Evolutionary conservation across 2,329 filamentous ascomycete genomes (phyloP), one percentile per base, ranked within the genome.

Genomic region (Stemphylium lycopersici): DNA sequence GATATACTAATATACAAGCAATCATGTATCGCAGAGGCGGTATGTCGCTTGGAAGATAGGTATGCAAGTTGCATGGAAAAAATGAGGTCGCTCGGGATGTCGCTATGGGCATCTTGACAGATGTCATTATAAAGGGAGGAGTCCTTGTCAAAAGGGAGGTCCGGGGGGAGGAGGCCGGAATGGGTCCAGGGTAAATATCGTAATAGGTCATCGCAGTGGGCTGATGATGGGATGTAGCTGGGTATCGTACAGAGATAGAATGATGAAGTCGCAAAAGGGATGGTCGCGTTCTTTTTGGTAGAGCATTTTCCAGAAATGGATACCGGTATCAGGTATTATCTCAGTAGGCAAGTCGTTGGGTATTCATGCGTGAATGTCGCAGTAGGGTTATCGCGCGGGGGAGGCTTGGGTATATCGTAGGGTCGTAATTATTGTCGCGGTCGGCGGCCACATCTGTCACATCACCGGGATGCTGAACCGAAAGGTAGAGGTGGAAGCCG

Each of bases 401-500:
- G 26, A 34, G 59, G 52, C 24, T 22, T 32, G 26, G 22, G 42
- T 29, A 33, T 54, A 54, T 55, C 34, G 40, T 46, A 45, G 24
- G 13, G 40, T 51, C 42, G 52, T 55, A 42, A 38, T 34, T 20
- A 34, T 22, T 52, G 51, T 62, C 49, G 59, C 38, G 37, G 48
- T 46, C 24, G 46, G 46, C 37, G 42, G 53, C 55, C 43, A 58
- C 57, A 55, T 47, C 52, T 50, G 38, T 59, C 51, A 64, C 61
- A 64, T 64, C 61, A 64, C 59, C 59, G 55, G 61, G 61, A 64
- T 64, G 61, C 24, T 56, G 59, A 52, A 52, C 49, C 56, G 52
- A 54, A 49, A 34, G 55, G 52, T 62, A 32, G 58, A 48, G 51
- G 55, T 65, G 59, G 52, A 61, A 58, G 61, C 58, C 65, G 65